Conservation (phyloP, 73 alveolate genomes). For the Paramecium tetraurelia region DNA sequence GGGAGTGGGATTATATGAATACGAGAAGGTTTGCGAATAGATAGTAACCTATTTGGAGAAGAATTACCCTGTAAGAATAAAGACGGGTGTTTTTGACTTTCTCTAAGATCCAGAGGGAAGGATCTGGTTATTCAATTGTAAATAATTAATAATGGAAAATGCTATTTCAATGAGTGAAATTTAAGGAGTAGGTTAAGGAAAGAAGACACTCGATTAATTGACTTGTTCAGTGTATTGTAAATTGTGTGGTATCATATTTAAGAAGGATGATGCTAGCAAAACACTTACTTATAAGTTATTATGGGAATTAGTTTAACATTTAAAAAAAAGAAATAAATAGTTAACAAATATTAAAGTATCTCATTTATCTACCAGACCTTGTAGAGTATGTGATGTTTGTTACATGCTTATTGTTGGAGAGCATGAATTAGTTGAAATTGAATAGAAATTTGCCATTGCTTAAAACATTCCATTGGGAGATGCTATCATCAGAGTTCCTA, state of each 20-base stretch:
- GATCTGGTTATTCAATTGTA: constrained; percentile 70
- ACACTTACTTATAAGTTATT: constrained; percentile 57
- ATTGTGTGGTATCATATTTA: constrained; percentile 59
- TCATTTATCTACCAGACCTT: constrained; percentile 63
- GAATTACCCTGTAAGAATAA: constrained; percentile 68
- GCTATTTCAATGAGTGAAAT: constrained; percentile 64
- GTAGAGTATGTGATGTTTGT: constrained; percentile 92
- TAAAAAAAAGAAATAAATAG: constrained; percentile 58
- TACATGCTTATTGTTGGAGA: constrained; percentile 94
- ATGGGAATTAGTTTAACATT: constrained; percentile 67
- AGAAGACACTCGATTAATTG: constrained; percentile 50
- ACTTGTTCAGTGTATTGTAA: constrained; percentile 64
- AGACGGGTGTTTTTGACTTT: constrained; percentile 71
- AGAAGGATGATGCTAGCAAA: constrained; percentile 63
- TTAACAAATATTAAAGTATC: constrained; percentile 54
- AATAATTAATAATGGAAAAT: constrained; percentile 66
- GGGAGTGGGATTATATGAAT: constrained; percentile 62
- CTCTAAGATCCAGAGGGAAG: constrained; percentile 69
- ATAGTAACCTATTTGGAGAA: constrained; percentile 64
- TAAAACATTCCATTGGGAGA: constrained; percentile 87
- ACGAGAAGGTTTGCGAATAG: constrained; percentile 67
- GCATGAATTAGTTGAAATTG: constrained; percentile 94
- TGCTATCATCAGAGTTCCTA: constrained; percentile 72
- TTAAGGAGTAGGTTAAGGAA: constrained; percentile 47
- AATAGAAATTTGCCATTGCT: constrained; percentile 83